Percentiles rank a stretch among this genome's conserved stretches.
Conservation (phyloP, 2,329 filamentous ascomycete species). For the Clarireedia homoeocarpa region DNA sequence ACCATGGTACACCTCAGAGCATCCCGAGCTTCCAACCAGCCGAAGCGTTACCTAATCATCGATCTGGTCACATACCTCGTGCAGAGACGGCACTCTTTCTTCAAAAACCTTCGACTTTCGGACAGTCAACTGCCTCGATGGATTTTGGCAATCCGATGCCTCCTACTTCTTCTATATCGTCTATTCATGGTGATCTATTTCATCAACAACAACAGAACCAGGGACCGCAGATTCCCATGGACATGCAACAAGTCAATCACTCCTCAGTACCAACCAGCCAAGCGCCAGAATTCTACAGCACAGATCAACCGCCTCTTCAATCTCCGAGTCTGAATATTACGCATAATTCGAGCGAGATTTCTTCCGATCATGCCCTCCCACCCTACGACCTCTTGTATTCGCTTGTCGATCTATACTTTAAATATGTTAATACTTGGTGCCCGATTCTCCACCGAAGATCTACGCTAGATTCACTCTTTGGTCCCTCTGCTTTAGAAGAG, state of each 20-base stretch:
- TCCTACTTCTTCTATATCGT: slow-evolving; percentile 35
- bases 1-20: slow-evolving; percentile 49
- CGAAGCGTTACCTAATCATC: slow-evolving; percentile 31
- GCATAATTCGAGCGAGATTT: slow-evolving; percentile 37
- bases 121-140: slow-evolving; percentile 38
- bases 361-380: slow-evolving; percentile 59
- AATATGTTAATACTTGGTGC: slow-evolving; percentile 77
- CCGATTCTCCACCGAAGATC: slow-evolving; percentile 82
- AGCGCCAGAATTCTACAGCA: slow-evolving; percentile 29
- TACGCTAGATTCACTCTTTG: slow-evolving; percentile 76
- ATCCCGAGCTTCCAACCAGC: slow-evolving; percentile 40
- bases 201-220: slow-evolving; percentile 31
- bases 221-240: slow-evolving; percentile 2
- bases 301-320: slow-evolving; percentile 37
- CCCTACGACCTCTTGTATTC: slow-evolving; percentile 68
- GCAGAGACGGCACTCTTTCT: slow-evolving; percentile 53
- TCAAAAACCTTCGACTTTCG: slow-evolving; percentile 48
- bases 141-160: slow-evolving; percentile 41
- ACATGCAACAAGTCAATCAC: slow-evolving; percentile 28
- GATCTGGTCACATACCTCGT: slow-evolving; percentile 36
- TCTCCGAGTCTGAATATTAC: slow-evolving; percentile 51
- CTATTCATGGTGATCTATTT: slow-evolving; percentile 40
- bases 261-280: slow-evolving; percentile 18
- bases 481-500: slow-evolving; percentile 66
- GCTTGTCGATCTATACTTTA: slow-evolving; percentile 69